A percentile compares a stretch with the other conserved stretches of the same genome.
Conservation (phyloP, 345 rosid genomes). For the Clarkia xantiana region DNA sequence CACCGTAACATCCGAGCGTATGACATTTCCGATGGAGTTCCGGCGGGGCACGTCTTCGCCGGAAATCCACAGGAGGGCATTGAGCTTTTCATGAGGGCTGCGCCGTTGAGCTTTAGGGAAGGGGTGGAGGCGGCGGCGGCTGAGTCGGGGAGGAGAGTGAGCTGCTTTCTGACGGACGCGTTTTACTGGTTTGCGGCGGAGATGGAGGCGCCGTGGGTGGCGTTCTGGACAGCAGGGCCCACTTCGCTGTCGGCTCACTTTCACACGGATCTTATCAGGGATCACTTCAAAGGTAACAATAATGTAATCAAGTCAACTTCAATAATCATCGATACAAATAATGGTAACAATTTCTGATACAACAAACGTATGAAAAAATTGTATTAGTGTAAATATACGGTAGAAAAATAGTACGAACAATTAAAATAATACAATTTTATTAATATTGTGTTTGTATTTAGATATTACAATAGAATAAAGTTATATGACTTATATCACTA, state of each 20-base stretch:
- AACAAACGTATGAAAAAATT: too few species aligned
- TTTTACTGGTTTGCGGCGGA: slow-evolving; percentile 36
- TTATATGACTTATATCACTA: too few species aligned
- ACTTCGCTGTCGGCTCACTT: slow-evolving; percentile 34
- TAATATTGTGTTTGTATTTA: too few species aligned
- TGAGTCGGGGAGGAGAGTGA: slow-evolving; percentile 18
- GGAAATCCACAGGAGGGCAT: slow-evolving; percentile 24
- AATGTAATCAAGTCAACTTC: too few species aligned
- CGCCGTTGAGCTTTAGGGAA: slow-evolving; percentile 14
- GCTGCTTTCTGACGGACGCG: slow-evolving; percentile 28
- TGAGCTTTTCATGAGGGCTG: slow-evolving; percentile 25
- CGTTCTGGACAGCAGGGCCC: slow-evolving; percentile 32
- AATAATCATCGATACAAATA: too few species aligned
- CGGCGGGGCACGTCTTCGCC: slow-evolving; percentile 10
- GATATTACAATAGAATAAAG: too few species aligned
- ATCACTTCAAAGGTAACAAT: slow-evolving; percentile 9
- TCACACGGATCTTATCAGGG: slow-evolving; percentile 26
- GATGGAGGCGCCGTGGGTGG: slow-evolving; percentile 36
- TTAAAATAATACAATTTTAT: too few species aligned
- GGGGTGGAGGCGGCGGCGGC: slow-evolving; percentile 20
- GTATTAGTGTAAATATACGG: too few species aligned
- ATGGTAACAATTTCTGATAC: too few species aligned
- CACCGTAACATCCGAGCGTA: slow-evolving; percentile 10
- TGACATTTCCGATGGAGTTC: slow-evolving; percentile 20
- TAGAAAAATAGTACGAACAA: too few species aligned